Conservation (phyloP, 2,329 filamentous ascomycete genomes). For the Macrophomina phaseolina region DNA sequence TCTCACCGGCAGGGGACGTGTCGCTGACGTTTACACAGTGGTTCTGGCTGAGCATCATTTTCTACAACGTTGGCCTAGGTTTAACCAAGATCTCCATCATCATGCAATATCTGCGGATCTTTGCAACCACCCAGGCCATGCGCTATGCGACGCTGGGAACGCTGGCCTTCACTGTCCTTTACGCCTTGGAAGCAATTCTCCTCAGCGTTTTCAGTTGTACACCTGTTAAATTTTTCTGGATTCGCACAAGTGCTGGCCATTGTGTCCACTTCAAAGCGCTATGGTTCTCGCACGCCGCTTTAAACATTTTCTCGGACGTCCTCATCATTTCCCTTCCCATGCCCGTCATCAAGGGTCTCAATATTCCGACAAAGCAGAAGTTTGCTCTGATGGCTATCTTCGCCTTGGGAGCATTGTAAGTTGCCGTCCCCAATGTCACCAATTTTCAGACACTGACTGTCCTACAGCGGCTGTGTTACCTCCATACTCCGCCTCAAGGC, state of each 20-base stretch:
- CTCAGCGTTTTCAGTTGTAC: constrained; percentile 67
- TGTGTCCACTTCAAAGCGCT: neutral
- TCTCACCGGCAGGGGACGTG: too few species aligned
- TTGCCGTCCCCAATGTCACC: too few species aligned
- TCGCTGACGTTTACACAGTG: neutral
- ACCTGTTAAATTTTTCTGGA: neutral
- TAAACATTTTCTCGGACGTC: neutral
- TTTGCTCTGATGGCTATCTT: neutral
- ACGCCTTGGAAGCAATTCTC: constrained; percentile 77
- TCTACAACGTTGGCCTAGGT: neutral
- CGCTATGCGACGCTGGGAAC: neutral
- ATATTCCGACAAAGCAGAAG: neutral
- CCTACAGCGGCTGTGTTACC: neutral
- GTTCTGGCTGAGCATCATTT: neutral
- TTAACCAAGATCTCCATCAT: neutral
- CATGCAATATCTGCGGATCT: neutral
- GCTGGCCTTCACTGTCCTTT: constrained; percentile 70
- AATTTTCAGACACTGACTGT: too few species aligned
- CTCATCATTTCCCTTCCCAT: neutral
- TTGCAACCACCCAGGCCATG: neutral
- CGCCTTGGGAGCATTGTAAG: neutral
- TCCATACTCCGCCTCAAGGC: neutral
- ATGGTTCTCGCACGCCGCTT: neutral
- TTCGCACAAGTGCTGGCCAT: neutral
- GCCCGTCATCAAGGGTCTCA: neutral